Evolutionary conservation across 768 basidiomycete species (phyloP).

Genomic region (Chlorophyllum brunneum): DNA sequence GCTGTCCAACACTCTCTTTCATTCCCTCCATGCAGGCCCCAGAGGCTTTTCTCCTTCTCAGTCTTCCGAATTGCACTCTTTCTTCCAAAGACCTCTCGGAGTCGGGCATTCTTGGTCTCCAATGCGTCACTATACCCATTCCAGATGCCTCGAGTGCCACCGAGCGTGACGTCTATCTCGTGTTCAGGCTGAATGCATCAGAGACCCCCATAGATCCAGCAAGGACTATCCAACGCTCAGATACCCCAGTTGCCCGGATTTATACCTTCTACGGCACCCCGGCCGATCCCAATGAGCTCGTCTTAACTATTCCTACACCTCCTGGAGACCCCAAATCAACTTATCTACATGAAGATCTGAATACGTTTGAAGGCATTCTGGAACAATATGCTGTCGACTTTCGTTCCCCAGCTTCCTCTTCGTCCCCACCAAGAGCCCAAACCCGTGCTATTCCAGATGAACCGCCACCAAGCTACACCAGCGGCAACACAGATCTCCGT

Average conservation of each 20-base stretch:
- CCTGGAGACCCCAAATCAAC: conserved; percentile 22
- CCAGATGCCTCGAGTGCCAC: conserved; percentile 26
- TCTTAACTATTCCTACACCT: conserved; percentile 31
- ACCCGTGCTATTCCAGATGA: conserved; percentile 11
- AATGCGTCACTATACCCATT: conserved; percentile 55
- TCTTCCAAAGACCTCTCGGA: conserved; percentile 27
- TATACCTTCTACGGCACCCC: conserved; percentile 43
- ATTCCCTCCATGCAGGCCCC: conserved; percentile 4
- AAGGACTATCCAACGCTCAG: conserved; percentile 37
- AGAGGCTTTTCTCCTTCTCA: conserved; percentile 55
- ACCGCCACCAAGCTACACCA: conserved; percentile 15
- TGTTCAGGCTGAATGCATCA: conserved; percentile 49
- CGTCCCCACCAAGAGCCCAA: conserved; percentile 8
- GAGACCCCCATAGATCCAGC: conserved; percentile 63
- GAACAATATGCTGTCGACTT: conserved; percentile 56
- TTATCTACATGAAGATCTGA: conserved; percentile 49
- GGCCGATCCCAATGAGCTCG: conserved; percentile 31
- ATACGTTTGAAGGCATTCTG: conserved; percentile 63
- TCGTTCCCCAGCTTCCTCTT: conserved; percentile 15
- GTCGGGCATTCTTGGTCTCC: conserved; percentile 47
- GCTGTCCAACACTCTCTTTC: background rate
- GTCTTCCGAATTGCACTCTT: conserved; percentile 45
- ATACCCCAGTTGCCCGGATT: conserved; percentile 30
- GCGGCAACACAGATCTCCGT: conserved; percentile 32
- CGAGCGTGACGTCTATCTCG: conserved; percentile 62